Conservation (phyloP, 805 yeast genomes). For the Brettanomyces bruxellensis region DNA sequence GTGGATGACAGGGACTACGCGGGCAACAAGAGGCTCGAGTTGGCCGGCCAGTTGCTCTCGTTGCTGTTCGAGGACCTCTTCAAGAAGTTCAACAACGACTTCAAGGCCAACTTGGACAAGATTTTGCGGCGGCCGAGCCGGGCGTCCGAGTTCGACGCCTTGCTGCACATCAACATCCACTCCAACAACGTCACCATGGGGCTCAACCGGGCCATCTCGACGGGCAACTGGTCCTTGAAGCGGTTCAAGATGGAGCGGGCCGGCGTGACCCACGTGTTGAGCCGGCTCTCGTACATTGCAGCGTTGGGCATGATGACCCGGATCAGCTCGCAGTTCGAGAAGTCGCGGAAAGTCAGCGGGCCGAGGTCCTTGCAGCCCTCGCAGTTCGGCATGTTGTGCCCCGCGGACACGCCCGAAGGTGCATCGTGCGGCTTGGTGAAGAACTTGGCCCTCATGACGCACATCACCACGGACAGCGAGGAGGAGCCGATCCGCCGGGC, state of each 20-base stretch:
- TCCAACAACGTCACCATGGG: slow-evolving; percentile 92
- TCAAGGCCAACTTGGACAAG: slow-evolving; percentile 90
- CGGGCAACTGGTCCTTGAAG: slow-evolving; percentile 98
- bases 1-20: slow-evolving; percentile 99
- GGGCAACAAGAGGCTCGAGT: slow-evolving; percentile 92
- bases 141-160: slow-evolving; percentile 91
- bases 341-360: slow-evolving; percentile 95
- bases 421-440: slow-evolving; percentile 99
- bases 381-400: slow-evolving; percentile 97
- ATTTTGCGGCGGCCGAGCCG: slow-evolving; percentile 89
- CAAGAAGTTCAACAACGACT: slow-evolving; percentile 91
- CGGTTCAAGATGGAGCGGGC: slow-evolving; percentile 99
- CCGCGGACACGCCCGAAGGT: slow-evolving; percentile 99
- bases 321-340: slow-evolving; percentile 97
- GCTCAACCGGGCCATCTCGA: slow-evolving; percentile 89
- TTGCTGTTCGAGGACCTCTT: slow-evolving; percentile 92
- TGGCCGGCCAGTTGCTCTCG: slow-evolving; percentile 97
- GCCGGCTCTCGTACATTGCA: slow-evolving; percentile 84
- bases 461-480: slow-evolving; percentile 96
- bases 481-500: slow-evolving; percentile 76
- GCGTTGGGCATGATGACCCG: slow-evolving; percentile 99
- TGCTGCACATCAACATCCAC: slow-evolving; percentile 81
- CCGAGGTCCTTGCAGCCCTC: slow-evolving; percentile 99
- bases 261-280: slow-evolving; percentile 94
- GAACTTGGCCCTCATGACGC: slow-evolving; percentile 96